Evolutionary conservation across 768 basidiomycete genomes (phyloP).

Genomic region (Kwoniella europaea): DNA sequence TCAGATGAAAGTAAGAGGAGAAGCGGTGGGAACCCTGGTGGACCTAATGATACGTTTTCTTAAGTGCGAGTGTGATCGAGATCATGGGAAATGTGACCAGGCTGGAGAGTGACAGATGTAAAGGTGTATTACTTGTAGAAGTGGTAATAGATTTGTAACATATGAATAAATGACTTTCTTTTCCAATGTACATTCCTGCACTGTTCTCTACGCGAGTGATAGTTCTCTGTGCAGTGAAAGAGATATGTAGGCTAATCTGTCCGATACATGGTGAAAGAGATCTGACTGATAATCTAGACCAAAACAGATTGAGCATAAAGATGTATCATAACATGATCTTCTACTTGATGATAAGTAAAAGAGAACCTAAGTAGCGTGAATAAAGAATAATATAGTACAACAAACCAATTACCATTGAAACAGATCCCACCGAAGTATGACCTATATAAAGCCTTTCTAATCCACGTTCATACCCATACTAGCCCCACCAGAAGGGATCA

Average conservation of each 20-base stretch:
- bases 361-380: neutral
- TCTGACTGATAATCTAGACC: no score
- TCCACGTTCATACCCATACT: slow-evolving; percentile 69
- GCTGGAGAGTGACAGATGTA: neutral
- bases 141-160: no score
- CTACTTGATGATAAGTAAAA: neutral
- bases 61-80: neutral
- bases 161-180: no score
- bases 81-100: no score
- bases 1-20: slow-evolving; percentile 28
- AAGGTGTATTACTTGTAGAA: no score
- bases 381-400: neutral
- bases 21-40: slow-evolving; percentile 6
- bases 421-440: no score
- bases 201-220: no score
- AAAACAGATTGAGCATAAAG: neutral
- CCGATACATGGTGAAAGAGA: no score
- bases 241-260: no score
- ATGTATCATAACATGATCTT: neutral
- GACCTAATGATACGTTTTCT: slow-evolving; percentile 6
- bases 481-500: slow-evolving; percentile 78
- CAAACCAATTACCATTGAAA: neutral
- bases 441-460: slow-evolving; percentile 1
- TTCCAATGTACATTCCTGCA: no score
- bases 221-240: no score